Evolutionary conservation across 2,329 filamentous ascomycete genomes (phyloP), one percentile per base, ranked within the genome.

Genomic region (Arthrobotrys megalospora): DNA sequence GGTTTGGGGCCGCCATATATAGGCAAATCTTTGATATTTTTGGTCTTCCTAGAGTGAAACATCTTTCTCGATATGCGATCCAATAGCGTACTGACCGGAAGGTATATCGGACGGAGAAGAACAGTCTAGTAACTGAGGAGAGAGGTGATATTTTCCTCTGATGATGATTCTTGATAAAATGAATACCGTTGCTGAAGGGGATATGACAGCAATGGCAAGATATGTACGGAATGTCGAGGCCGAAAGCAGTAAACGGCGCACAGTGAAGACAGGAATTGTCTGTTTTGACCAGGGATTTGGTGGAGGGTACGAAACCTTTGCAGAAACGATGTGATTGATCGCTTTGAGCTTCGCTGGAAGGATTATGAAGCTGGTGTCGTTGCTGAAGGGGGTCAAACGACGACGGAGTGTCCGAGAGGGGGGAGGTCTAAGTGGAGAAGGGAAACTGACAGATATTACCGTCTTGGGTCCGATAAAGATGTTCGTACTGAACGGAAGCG

Each of bases 11-110:
- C 11, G 55, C 55, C 5, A 11, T 60, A 58, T 6, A 12, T 6
- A 3, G 52, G 50, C 65, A 68, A 24, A 24, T 47, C 38, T 38
- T 41, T 60, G 50, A 68, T 68, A 28, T 68, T 68, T 1, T 12
- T 58, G 19, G 65, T 68, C 47, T 68, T 68, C 6, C 65, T 41
- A 1, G 55, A 1, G 16, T 60, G 55, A 11, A 60, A 60, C 55
- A 60, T 60, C 6, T 43, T 58, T 8, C 8, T 12, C 19, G 55
- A 6, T 43, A 60, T 60, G 10, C 43, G 19, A 28, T 60, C 36
- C 55, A 43, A 60, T 43, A 5, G 55, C 55, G 19, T 16, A 43
- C 43, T 60, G 55, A 28, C 55, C 43, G 16, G 55, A 28, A 41
- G 36, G 43, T 24, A 60, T 43, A 3, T 60, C 0, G 19, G 34